These are phyloP conservation scores for Pulveroboletus sp. DNA, from an alignment of 768 basidiomycete genomes.

Conservation along the genomic window DNA sequence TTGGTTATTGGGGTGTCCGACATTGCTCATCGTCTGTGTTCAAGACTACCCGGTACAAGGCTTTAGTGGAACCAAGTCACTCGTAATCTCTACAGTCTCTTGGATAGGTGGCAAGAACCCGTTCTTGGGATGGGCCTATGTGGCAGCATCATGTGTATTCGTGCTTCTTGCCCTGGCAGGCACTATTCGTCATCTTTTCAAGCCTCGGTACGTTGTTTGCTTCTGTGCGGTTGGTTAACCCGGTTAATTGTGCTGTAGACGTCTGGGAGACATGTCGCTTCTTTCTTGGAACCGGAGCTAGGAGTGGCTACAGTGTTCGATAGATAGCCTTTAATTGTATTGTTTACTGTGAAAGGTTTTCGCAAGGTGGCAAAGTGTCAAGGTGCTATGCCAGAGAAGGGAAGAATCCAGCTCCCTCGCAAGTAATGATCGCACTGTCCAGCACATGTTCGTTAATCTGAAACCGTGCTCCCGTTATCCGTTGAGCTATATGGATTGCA, in stretches of 20 bases:
- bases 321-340: conserved; percentile 21
- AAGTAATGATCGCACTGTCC: conserved; percentile 46
- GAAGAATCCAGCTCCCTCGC: conserved; percentile 61
- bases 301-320: conserved; percentile 2
- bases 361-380: neutral
- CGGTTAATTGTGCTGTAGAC: conserved; percentile 39
- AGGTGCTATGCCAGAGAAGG: conserved; percentile 7
- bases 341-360: conserved; percentile 9
- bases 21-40: conserved; percentile 3
- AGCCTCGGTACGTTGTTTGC: conserved; percentile 63
- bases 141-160: conserved; percentile 83
- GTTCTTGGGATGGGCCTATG: conserved; percentile 98
- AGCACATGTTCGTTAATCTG: conserved; percentile 41
- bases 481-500: conserved; percentile 70
- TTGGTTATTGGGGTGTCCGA: neutral
- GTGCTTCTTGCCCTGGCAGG: conserved; percentile 83
- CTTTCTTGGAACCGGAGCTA: conserved; percentile 73
- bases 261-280: conserved; percentile 81
- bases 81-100: conserved; percentile 95
- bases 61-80: conserved; percentile 92
- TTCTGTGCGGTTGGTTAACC: neutral
- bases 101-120: conserved; percentile 99
- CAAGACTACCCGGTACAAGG: conserved; percentile 91
- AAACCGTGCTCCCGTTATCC: conserved; percentile 65
- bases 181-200: conserved; percentile 88